Base-by-base conservation (phyloP, 1,284 basidiomycete species). In the Agaricales sp. region DNA sequence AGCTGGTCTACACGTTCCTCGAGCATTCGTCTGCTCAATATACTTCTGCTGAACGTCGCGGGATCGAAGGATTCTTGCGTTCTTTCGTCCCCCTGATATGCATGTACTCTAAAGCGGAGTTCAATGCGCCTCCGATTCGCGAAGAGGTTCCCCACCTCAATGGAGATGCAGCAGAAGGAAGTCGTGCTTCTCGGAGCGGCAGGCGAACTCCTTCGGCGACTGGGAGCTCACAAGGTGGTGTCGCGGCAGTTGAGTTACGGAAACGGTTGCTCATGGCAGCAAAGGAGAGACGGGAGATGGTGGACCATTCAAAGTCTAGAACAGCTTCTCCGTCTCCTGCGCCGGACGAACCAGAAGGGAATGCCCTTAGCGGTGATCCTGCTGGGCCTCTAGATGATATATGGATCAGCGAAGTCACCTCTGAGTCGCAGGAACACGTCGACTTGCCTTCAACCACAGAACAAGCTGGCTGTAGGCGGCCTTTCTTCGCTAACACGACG, bases 401-500 rank as follows among this genome's bases (percentile, higher is more conserved):
- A 19, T 87, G 84, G 83, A 76, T 84, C 50, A 69, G 67, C 49
- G 82, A 80, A 53, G 61, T 64, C 43, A 65, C 69, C 22, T 63
- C 69, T 22, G 65, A 35, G 30, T 8, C 8, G 30, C 30, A 35
- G 30, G n/a, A 35, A n/a, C n/a, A n/a, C n/a, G n/a, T n/a, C n/a
- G 30, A 35, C 30, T 35, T 35, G 8, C n/a, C 8, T 8, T 35
- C 30, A 35, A 35, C 30, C 8, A 11, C 30, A 8, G 30, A n/a
- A 35, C 11, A 11, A 8, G 8, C n/a, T 35, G 30, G 30, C 30
- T 35, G 30, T n/a, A 35, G 30, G 30, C 64, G 74, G 43, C 82
- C 83, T 26, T 92, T 98, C 68, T 98, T 96, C 67, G 81, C 82
- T 57, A 95, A 97, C 68, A 92, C 90, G 51, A 87, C 91, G 39